Evolutionary conservation across 139 green algal species (phyloP).

Genomic region (Trebouxia sp.): DNA sequence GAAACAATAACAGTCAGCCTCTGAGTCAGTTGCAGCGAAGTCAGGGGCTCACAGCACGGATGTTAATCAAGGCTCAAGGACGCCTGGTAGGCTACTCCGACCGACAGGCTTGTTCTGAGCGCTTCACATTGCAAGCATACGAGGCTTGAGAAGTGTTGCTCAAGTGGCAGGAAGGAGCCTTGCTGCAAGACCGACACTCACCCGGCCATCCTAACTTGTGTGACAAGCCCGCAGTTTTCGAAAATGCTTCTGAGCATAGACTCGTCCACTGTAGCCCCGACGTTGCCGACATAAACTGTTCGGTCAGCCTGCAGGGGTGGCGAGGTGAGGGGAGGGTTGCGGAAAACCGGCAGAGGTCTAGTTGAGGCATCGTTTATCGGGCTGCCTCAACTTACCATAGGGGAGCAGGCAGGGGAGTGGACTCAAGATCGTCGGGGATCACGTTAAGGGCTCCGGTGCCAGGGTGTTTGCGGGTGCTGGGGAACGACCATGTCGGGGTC

Average conservation of each 20-base stretch:
- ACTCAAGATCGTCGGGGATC: constrained; percentile 25
- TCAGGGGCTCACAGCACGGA: background rate
- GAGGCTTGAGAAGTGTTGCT: background rate
- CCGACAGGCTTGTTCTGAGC: background rate
- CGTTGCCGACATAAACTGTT: constrained; percentile 35
- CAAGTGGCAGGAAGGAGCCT: background rate
- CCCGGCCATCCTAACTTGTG: constrained; percentile 27
- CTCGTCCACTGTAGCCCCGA: constrained; percentile 30
- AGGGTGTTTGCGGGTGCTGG: background rate
- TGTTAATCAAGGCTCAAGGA: background rate
- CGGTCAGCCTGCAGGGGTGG: constrained; percentile 18
- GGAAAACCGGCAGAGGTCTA: background rate
- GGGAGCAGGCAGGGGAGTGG: constrained; percentile 3
- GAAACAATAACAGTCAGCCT: background rate
- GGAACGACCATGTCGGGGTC: background rate
- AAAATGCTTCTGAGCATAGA: constrained; percentile 33
- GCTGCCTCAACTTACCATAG: constrained; percentile 26
- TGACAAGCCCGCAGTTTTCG: constrained; percentile 31
- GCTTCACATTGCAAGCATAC: too few species aligned
- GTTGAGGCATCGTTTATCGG: background rate
- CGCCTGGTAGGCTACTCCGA: background rate
- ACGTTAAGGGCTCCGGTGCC: background rate
- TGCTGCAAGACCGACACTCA: background rate
- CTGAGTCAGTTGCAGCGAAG: background rate
- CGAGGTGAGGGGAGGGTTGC: background rate